Percentiles rank a stretch among this genome's conserved stretches.
These are phyloP conservation scores for Neurospora sp. DNA, from an alignment of 495 filamentous ascomycete species.

Conservation along the genomic window DNA sequence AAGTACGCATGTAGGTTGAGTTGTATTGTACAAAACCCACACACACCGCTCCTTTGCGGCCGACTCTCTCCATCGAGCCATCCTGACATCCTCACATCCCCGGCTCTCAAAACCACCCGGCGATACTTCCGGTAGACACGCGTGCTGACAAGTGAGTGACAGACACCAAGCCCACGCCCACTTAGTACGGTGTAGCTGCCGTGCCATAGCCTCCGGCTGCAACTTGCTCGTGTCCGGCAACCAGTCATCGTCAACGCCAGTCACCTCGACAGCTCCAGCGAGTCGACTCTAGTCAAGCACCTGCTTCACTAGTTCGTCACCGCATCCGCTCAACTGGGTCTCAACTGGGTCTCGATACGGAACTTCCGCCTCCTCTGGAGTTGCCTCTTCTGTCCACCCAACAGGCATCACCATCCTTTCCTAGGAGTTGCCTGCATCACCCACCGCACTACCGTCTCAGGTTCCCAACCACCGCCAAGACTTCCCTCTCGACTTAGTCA, in stretches of 20 bases:
- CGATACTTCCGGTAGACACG: not conserved
- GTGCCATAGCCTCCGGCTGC: not conserved
- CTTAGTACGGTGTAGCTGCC: not conserved
- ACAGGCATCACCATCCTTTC: not conserved
- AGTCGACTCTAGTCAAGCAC: not conserved
- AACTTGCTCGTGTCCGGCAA: not conserved
- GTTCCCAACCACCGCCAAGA: not conserved
- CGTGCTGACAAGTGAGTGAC: not conserved
- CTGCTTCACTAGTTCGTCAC: not conserved
- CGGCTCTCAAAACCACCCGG: not conserved
- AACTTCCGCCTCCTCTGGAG: not conserved
- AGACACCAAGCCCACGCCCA: not conserved
- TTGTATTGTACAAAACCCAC: not conserved
- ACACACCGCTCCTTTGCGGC: not conserved
- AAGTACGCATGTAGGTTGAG: not conserved
- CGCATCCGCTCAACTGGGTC: not conserved
- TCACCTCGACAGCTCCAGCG: not conserved
- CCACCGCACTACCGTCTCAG: not conserved
- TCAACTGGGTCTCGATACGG: not conserved
- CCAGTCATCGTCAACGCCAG: not conserved
- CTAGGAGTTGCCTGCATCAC: not conserved
- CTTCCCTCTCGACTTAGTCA: not conserved
- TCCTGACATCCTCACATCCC: not conserved
- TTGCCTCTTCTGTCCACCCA: not conserved
- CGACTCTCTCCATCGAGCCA: not conserved